Evolutionary conservation across 2,329 filamentous ascomycete genomes (phyloP), one percentile per base, ranked within the genome.

Genomic region (Fusarium decemcellulare): DNA sequence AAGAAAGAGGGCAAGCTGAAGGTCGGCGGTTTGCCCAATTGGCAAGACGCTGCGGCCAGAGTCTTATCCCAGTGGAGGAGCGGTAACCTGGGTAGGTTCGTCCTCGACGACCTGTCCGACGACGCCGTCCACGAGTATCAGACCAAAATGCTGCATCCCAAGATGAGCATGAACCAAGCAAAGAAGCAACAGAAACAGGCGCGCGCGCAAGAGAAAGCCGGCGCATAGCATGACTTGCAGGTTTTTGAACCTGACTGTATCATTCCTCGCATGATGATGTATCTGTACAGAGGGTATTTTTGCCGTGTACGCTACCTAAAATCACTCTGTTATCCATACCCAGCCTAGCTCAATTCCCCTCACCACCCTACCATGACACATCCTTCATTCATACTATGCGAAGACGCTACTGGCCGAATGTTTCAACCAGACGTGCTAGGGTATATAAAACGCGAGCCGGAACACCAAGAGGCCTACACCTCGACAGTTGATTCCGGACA

Each of bases 1-100:
- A 83, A 76, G 56, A 91, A 90, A 72, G 93, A 92, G 9, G 96
- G 96, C 8, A 89, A 93, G 68, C 80, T 98, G 53, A 86, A 86
- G 48, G 91, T 91, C 68, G 93, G 93, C 2, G 94, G 93, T 0
- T 79, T 86, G 10, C 90, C 92, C 0, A 91, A 93, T 76, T 81
- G 88, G 29, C 91, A 94, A 56, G 89, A 89, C 8, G 90, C 94
- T 2, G 95, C 95, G 3, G 81, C 94, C 37, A 93, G 93, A 86
- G 84, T 97, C 61, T 86, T 98, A 12, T 91, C 94, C 74, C 88
- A 91, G 76, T 99, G 94, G 93, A 88, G 95, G 53, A 86, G 84
- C 27, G 96, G 96, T 2, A 82, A 88, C 32, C 76, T 98, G 59
- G 95, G 95, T 1, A 85, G 82, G 42, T 96, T 97, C 75, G 81